Evolutionary conservation across 139 green algal species (phyloP), one percentile per base, ranked within the genome.

Genomic region (Microglena sp.): DNA sequence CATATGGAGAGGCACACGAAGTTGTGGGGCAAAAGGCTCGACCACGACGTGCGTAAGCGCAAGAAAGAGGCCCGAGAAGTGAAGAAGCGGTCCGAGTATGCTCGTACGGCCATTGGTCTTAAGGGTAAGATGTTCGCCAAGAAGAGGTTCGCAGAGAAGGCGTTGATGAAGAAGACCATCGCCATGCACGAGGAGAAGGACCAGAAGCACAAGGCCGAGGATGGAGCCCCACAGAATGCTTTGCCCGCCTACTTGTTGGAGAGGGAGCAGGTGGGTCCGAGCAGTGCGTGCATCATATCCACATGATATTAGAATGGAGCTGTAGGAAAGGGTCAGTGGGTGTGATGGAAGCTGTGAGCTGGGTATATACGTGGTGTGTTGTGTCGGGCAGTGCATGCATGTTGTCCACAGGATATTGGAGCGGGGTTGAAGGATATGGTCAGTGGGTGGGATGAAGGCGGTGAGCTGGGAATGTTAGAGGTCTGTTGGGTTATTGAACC

Each of bases 51-150:
- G 73, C 83, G 83, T 8, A 95, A 91, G 74, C 79, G 94, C 21
- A 99, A 99, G 78, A 94, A 89, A 70, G 86, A 95, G 73, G 94
- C 94, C 11, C 84, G 94, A 22, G 73, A 80, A 27, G 91, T 95
- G 59, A 87, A 99, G 73, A 97, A 96, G 78, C 77, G 84, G 0
- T 72, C 88, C 2, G 68, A 68, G 33, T 87, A 88, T 71, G 93
- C 93, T 21, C 77, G 92, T 60, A 89, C 90, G 59, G 79, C 86
- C 2, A 70, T 97, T 27, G 87, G 93, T 62, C 77, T 98, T 45
- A 96, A 96, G 87, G 95, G 84, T 66, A 99, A 98, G 82, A 82
- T 99, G 75, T 95, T 92, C 67, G 86, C 87, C 43, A 98, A 99
- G 87, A 93, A 98, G 82, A 79, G 94, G 26, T 85, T 95, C 67